Base-by-base conservation (phyloP, 2,329 filamentous ascomycete genomes). In the Diaporthe eres region DNA sequence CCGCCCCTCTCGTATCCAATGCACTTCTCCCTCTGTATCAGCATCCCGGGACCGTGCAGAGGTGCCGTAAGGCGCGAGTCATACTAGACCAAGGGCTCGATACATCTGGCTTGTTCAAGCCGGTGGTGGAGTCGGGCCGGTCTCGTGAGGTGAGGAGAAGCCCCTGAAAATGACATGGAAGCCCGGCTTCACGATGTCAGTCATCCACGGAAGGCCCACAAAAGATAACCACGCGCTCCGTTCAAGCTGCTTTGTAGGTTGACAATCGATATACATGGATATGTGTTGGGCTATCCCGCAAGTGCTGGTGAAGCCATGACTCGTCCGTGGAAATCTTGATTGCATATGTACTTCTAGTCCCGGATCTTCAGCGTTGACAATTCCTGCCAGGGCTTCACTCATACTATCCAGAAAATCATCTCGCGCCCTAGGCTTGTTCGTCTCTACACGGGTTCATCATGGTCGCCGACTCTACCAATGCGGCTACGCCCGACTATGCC, bases 131-230 rank as follows among this genome's bases (percentile, higher is more conserved):
- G 47, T 39, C 47, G 65, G n/a, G 63, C 22, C 31, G 31, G 44
- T 68, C 63, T 51, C 63, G 63, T 68, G 65, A 53, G 65, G 22
- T 53, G 65, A 68, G 17, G 39, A 65, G 47, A 49, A 67, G 17
- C 65, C 65, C 65, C 65, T 68, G 65, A 53, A 53, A 68, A 34
- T n/a, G 63, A 68, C 63, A 53, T 25, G 44, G 63, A 51, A 68
- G 34, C 44, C 57, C 47, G 47, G 47, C 19, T 39, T 51, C 63
- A 37, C 63, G 28, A 37, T 51, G 63, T 53, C 22, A 53, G 34
- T n/a, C 19, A 25, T 51, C 63, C 28, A 7, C 8, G 7, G n/a
- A 25, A 42, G 65, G 47, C 28, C 65, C 65, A 68, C 65, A 68
- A 68, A 28, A 68, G 65, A 68, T 68, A 53, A 68, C 65, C 47